These are phyloP conservation scores for Podila horticola DNA, from an alignment of 192 early-diverging fungal species.

Conservation along the genomic window DNA sequence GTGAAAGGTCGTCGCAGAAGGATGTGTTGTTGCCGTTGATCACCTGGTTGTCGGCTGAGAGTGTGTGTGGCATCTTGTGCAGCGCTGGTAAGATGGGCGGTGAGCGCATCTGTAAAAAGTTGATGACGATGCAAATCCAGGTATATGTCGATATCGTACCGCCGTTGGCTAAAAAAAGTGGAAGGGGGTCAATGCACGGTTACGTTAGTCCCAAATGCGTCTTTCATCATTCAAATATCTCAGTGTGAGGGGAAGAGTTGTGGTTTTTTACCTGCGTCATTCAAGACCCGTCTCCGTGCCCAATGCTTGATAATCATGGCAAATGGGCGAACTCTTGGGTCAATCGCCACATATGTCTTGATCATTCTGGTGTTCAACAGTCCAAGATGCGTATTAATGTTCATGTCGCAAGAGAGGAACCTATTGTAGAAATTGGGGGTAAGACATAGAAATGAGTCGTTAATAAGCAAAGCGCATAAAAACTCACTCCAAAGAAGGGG, in stretches of 20 bases:
- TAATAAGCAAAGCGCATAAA: neutral
- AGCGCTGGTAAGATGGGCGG: slow-evolving; percentile 92
- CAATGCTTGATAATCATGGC: slow-evolving; percentile 94
- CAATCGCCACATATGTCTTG: slow-evolving; percentile 88
- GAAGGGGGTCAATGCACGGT: neutral
- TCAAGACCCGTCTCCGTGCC: slow-evolving; percentile 86
- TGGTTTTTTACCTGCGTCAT: slow-evolving; percentile 78
- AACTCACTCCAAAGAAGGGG: neutral
- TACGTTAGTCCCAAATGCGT: neutral
- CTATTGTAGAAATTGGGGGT: slow-evolving; percentile 49
- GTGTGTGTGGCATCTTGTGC: slow-evolving; percentile 64
- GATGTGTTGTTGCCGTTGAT: slow-evolving; percentile 72
- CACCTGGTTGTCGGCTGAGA: slow-evolving; percentile 40
- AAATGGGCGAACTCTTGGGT: slow-evolving; percentile 88
- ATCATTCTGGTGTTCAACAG: slow-evolving; percentile 92
- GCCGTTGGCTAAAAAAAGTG: slow-evolving; percentile 76
- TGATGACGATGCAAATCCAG: slow-evolving; percentile 93
- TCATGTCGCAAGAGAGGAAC: slow-evolving; percentile 87
- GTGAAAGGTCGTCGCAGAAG: slow-evolving; percentile 79
- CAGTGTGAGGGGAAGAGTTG: neutral
- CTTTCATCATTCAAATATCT: too few relatives aligned
- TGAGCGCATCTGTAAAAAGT: slow-evolving; percentile 90
- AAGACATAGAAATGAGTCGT: neutral
- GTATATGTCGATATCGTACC: slow-evolving; percentile 95
- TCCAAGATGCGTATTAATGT: slow-evolving; percentile 93